Evolutionary conservation across 2,329 filamentous ascomycete species (phyloP).

Genomic region (Talaromyces pinophilus): DNA sequence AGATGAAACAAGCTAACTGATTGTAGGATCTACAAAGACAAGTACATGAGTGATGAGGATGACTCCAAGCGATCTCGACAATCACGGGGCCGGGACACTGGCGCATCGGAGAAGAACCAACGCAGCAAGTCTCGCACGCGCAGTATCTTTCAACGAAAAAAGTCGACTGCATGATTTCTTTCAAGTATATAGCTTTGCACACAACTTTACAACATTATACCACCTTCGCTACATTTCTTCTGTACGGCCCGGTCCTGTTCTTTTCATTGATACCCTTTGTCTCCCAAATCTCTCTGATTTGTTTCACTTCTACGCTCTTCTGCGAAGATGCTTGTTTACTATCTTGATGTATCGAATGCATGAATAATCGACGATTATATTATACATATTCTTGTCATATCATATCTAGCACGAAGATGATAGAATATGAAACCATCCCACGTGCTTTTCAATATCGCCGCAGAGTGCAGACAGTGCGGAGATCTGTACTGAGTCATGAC

Average conservation of each 20-base stretch:
- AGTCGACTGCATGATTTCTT: constrained; percentile 29
- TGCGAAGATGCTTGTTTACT: constrained; percentile 21
- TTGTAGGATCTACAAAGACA: constrained; percentile 89
- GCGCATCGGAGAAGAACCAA: constrained; percentile 62
- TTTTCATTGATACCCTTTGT: constrained; percentile 22
- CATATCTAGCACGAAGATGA: not conserved
- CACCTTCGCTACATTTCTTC: constrained; percentile 11
- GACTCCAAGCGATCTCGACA: constrained; percentile 28
- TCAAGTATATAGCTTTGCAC: not conserved
- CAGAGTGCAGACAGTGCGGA: no score
- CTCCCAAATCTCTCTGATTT: not conserved
- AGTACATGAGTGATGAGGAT: constrained; percentile 74
- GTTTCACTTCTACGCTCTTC: constrained; percentile 22
- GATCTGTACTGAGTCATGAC: not conserved
- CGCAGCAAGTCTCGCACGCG: constrained; percentile 76
- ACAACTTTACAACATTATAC: not conserved
- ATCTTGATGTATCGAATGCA: not conserved
- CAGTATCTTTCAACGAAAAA: constrained; percentile 69
- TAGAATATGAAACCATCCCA: not conserved
- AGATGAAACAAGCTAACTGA: constrained; percentile 17
- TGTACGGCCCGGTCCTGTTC: constrained; percentile 15
- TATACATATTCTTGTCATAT: not conserved
- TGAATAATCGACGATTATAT: not conserved
- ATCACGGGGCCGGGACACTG: constrained; percentile 39
- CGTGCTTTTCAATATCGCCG: not conserved